Conservation (phyloP, 768 basidiomycete genomes). For the Hygrocybe coccinea region DNA sequence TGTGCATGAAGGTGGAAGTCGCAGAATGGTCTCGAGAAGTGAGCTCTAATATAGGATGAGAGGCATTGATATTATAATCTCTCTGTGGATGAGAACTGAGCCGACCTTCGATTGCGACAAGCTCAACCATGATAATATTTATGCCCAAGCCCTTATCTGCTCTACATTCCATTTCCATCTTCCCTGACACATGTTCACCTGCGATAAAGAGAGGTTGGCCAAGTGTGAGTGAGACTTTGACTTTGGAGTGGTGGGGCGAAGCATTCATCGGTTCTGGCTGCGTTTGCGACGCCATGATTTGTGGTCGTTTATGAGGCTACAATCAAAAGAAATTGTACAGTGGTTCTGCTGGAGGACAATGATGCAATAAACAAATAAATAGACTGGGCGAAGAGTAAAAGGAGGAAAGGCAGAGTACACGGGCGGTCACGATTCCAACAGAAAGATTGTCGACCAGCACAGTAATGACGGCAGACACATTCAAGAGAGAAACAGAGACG, state of each 20-base stretch:
- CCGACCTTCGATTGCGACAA: constrained; percentile 68
- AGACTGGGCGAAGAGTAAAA: too few species aligned
- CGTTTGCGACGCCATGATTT: constrained; percentile 17
- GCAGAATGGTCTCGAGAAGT: constrained; percentile 77
- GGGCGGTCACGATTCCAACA: too few species aligned
- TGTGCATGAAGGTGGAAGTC: constrained; percentile 70
- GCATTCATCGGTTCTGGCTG: constrained; percentile 72
- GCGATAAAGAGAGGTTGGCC: constrained; percentile 60
- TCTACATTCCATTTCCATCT: constrained; percentile 75
- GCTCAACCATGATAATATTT: constrained; percentile 70
- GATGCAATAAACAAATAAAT: too few species aligned
- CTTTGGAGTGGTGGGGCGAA: constrained; percentile 71
- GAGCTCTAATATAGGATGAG: constrained; percentile 45
- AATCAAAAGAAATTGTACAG: neutral
- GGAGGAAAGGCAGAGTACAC: too few species aligned
- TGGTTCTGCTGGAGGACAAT: too few species aligned
- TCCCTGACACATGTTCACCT: constrained; percentile 62
- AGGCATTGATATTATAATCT: constrained; percentile 10
- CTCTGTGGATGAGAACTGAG: neutral
- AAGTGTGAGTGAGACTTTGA: constrained; percentile 61
- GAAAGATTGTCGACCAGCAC: too few species aligned
- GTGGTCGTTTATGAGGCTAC: neutral
- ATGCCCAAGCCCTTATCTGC: constrained; percentile 72
- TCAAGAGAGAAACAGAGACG: too few species aligned
- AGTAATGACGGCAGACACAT: too few species aligned